A percentile compares a stretch with the other conserved stretches of the same genome.
Conservation (phyloP, 2,329 filamentous ascomycete species). For the Endocalyx cinctus region DNA sequence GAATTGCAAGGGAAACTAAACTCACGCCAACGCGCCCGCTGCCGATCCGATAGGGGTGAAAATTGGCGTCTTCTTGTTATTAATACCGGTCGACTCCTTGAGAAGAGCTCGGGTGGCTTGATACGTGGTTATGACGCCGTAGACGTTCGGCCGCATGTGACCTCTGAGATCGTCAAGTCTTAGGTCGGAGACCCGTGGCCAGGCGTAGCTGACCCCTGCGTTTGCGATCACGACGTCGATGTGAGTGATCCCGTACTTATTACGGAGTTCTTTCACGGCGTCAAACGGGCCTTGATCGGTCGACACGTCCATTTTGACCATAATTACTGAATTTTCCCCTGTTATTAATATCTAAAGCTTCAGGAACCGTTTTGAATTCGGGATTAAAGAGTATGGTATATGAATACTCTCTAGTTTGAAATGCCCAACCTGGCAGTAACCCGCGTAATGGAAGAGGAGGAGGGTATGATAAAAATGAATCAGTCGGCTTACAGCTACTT, state of each 20-base stretch:
- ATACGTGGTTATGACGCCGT: constrained; percentile 35
- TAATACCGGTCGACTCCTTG: constrained; percentile 16
- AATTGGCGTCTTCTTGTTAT: constrained; percentile 24
- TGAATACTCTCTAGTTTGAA: no score
- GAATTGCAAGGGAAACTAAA: no score
- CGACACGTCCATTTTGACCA: constrained; percentile 31
- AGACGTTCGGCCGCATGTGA: constrained; percentile 37
- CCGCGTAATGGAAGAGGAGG: no score
- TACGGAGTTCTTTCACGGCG: constrained; percentile 23
- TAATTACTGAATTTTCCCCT: no score
- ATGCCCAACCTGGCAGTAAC: no score
- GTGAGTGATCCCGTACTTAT: constrained; percentile 24
- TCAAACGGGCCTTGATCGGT: constrained; percentile 22
- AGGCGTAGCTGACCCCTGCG: constrained; percentile 33
- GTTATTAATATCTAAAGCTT: no score
- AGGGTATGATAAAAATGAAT: no score
- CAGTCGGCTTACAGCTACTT: constrained; percentile 27
- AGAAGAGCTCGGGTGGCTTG: constrained; percentile 37
- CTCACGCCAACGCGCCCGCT: constrained; percentile 8
- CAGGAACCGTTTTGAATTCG: no score
- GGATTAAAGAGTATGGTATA: no score
- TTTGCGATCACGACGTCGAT: constrained; percentile 44
- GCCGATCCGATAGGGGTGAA: constrained; percentile 32
- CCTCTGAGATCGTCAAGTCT: constrained; percentile 29
- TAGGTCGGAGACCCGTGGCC: constrained; percentile 23